phyloP scores from a whole-genome alignment of 202 grass and related monocot species.

The Panicum virgatum region DNA sequence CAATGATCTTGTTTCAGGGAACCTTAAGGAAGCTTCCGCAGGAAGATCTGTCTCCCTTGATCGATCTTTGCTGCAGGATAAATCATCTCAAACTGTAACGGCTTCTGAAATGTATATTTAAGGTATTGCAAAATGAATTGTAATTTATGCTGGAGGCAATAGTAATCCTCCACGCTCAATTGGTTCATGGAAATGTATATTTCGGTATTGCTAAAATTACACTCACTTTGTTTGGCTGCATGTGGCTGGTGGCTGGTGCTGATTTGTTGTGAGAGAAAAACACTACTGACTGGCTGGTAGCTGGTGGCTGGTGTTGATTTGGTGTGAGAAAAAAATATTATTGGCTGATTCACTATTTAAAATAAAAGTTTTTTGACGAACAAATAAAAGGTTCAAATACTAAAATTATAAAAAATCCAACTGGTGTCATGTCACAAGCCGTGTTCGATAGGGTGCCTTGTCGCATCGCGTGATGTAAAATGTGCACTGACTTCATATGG shows the following conservation, averaged over 20 bases:
- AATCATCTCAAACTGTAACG: conserved; percentile 47
- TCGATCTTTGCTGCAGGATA: conserved; percentile 39
- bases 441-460: conserved; percentile 11
- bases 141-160: no score
- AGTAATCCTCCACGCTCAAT: no score
- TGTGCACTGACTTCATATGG: conserved; percentile 6
- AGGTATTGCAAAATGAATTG: no score
- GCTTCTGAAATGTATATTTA: conserved; percentile 57
- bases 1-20: conserved; percentile 46
- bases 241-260: no score
- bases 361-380: no score
- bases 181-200: not conserved
- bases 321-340: no score
- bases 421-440: conserved; percentile 3
- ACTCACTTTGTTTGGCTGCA: no score
- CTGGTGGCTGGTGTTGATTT: no score
- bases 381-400: not conserved
- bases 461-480: conserved; percentile 2
- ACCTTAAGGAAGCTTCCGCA: conserved; percentile 45
- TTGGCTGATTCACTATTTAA: no score
- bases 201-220: no score
- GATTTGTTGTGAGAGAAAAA: no score
- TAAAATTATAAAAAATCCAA: not conserved
- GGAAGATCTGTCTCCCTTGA: conserved; percentile 42
- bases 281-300: no score